These are phyloP conservation scores for Hypoxylon fragiforme DNA, from an alignment of 495 filamentous ascomycete species.

Conservation along the genomic window DNA sequence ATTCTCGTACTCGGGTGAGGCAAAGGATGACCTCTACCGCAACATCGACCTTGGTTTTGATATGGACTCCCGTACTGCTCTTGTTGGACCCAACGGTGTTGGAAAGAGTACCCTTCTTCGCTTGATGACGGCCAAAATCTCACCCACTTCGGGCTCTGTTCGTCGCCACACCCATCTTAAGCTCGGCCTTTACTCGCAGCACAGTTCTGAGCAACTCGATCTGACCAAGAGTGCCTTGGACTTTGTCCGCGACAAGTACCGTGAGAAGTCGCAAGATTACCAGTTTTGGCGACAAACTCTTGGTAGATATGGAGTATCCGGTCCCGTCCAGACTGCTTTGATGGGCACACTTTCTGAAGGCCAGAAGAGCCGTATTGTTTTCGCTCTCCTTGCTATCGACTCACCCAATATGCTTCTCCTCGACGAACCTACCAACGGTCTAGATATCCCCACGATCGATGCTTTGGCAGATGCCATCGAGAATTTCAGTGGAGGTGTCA, in stretches of 20 bases:
- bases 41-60: constrained; percentile 97
- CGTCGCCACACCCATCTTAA: constrained; percentile 96
- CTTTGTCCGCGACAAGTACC: constrained; percentile 96
- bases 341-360: constrained; percentile 98
- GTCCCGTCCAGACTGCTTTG: constrained; percentile 91
- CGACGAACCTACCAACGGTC: constrained; percentile 98
- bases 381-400: constrained; percentile 94
- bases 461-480: constrained; percentile 97
- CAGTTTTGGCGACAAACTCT: constrained; percentile 99
- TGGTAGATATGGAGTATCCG: constrained; percentile 86
- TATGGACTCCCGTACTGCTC: constrained; percentile 97
- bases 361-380: constrained; percentile 97
- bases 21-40: constrained; percentile 91
- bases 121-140: constrained; percentile 96
- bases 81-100: constrained; percentile 98
- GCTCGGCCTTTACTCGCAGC: constrained; percentile 95
- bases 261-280: constrained; percentile 88
- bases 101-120: constrained; percentile 98
- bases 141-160: constrained; percentile 78
- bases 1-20: constrained; percentile 93
- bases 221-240: constrained; percentile 96
- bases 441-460: constrained; percentile 99
- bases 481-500: constrained; percentile 91
- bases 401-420: constrained; percentile 96
- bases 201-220: constrained; percentile 97